Percentiles rank a stretch among this genome's conserved stretches.
These are phyloP conservation scores for Paraurostyla sp. DNA, from an alignment of 73 alveolate species.

Conservation along the genomic window DNA sequence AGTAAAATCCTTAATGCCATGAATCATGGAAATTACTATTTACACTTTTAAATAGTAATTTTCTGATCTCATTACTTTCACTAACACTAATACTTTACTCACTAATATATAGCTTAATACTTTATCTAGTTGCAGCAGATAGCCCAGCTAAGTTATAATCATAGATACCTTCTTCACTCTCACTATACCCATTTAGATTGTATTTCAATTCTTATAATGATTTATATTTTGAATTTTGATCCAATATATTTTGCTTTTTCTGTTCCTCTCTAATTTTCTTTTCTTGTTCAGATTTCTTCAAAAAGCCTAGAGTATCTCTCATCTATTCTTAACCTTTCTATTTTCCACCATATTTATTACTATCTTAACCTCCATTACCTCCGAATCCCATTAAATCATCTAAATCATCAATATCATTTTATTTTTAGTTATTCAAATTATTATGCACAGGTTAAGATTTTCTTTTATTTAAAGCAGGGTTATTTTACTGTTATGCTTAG, in stretches of 20 bases:
- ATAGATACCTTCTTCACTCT: background rate
- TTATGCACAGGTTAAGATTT: background rate
- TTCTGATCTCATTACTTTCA: constrained; percentile 45
- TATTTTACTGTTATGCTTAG: background rate
- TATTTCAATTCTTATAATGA: background rate
- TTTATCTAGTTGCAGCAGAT: background rate
- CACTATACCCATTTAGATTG: background rate
- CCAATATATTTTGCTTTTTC: background rate
- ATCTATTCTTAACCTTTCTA: background rate
- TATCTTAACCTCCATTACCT: background rate
- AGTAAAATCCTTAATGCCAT: constrained; percentile 79
- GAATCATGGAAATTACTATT: constrained; percentile 63
- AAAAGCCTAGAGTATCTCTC: constrained; percentile 54
- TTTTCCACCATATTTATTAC: background rate
- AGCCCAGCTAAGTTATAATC: background rate
- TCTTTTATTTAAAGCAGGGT: background rate
- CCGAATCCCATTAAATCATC: constrained; percentile 55
- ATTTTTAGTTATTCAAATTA: background rate
- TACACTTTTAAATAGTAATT: constrained; percentile 36
- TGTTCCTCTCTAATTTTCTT: constrained; percentile 37
- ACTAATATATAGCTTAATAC: background rate
- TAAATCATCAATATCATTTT: constrained; percentile 1
- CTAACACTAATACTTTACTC: background rate
- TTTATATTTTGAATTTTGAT: background rate
- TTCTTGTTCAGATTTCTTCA: constrained; percentile 48